Conservation (phyloP, 1,139 yeast species). For the Ogataea hybrid region DNA sequence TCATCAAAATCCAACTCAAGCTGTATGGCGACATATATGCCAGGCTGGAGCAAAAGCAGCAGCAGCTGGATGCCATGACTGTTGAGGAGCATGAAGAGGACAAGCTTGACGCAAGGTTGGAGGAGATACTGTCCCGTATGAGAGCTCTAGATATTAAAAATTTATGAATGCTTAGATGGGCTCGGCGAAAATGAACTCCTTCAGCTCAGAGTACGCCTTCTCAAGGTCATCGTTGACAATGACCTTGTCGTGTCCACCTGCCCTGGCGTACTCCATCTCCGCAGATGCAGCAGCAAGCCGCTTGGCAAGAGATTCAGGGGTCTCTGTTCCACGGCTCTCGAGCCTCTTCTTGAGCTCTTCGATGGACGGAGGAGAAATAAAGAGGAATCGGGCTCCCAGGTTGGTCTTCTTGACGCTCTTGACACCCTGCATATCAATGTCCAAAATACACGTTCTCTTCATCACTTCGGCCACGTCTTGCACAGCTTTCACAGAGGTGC, state of each 20-base stretch:
- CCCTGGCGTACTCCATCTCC: conserved; percentile 83
- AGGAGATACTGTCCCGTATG: conserved; percentile 47
- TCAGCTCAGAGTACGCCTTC: conserved; percentile 78
- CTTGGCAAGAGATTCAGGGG: conserved; percentile 76
- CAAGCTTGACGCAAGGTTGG: conserved; percentile 44
- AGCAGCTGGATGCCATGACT: conserved; percentile 40
- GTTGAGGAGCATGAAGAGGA: conserved; percentile 46
- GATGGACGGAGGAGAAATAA: conserved; percentile 89
- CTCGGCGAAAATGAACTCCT: conserved; percentile 61
- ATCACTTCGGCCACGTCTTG: conserved; percentile 59
- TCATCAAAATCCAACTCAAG: conserved; percentile 52
- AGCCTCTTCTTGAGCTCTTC: conserved; percentile 73
- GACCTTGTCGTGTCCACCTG: conserved; percentile 88
- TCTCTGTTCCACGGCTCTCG: conserved; percentile 90
- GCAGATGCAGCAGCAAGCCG: conserved; percentile 83
- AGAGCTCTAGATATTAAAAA: conserved; percentile 43
- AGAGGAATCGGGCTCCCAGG: conserved; percentile 80
- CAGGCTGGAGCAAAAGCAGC: conserved; percentile 30
- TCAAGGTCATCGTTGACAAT: conserved; percentile 92
- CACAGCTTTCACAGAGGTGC: conserved; percentile 86
- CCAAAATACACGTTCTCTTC: conserved; percentile 81
- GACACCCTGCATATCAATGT: conserved; percentile 99
- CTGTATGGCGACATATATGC: conserved; percentile 45
- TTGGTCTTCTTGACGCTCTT: conserved; percentile 81
- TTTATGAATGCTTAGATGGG: conserved; percentile 17